Conservation (phyloP, 2,329 filamentous ascomycete species). For the Furcasterigmium sp. region DNA sequence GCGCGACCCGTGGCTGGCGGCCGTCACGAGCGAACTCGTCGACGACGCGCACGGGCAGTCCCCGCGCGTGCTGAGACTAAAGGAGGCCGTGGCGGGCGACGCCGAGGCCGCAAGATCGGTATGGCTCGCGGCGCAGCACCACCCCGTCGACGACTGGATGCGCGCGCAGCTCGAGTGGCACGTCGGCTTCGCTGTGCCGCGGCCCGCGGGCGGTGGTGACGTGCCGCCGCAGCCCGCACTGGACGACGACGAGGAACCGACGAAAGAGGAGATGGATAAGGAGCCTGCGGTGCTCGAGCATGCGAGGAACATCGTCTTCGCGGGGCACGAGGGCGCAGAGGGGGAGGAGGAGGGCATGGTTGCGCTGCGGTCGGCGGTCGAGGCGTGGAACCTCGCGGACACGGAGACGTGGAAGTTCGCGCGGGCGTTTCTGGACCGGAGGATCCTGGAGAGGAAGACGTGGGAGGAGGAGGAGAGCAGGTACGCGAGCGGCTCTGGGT, state of each 20-base stretch:
- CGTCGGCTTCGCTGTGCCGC: slow-evolving; percentile 79
- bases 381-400: slow-evolving; percentile 66
- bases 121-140: slow-evolving; percentile 72
- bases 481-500: slow-evolving; percentile 58
- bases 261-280: slow-evolving; percentile 43
- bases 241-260: slow-evolving; percentile 41
- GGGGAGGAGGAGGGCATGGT: slow-evolving; percentile 37
- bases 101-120: slow-evolving; percentile 59
- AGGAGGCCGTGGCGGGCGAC: slow-evolving; percentile 72
- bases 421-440: slow-evolving; percentile 59
- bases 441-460: slow-evolving; percentile 54
- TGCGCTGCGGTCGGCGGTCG: slow-evolving; percentile 47
- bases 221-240: slow-evolving; percentile 51
- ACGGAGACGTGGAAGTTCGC: slow-evolving; percentile 75
- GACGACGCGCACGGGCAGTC: slow-evolving; percentile 57
- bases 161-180: slow-evolving; percentile 79
- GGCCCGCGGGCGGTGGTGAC: slow-evolving; percentile 44
- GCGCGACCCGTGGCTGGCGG: slow-evolving; percentile 74
- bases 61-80: slow-evolving; percentile 67
- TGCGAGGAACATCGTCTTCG: slow-evolving; percentile 13
- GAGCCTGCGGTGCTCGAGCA: slow-evolving; percentile 49
- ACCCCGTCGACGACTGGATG: slow-evolving; percentile 58
- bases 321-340: slow-evolving; percentile 33
- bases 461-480: slow-evolving; percentile 68
- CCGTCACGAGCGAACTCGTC: slow-evolving; percentile 65